Evolutionary conservation across 352 stramenopile species (phyloP), one percentile per base, ranked within the genome.

Genomic region (Peronospora farinosa): DNA sequence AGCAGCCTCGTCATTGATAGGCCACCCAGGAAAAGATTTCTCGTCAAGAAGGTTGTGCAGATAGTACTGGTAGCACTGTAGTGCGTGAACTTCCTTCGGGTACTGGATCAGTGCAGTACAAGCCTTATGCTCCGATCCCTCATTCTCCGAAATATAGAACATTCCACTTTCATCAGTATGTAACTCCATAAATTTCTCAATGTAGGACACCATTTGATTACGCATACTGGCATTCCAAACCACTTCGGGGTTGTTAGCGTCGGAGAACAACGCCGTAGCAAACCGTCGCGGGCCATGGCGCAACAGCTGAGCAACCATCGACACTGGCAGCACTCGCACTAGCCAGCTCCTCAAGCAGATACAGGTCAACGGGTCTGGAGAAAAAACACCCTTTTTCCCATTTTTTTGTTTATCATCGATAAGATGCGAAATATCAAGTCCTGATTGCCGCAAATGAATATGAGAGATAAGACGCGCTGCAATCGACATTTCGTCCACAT

Each of bases 31-130:
- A 51, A 90, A 94, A 32, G 78, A 70, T 44, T 88, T 78, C 42
- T 92, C 83, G 42, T 94, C 80, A 17, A 94, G 51, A 17, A 94
- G 55, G 46, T 94, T 94, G 60, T 91, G 77, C 16, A 94, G 49
- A 17, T 94, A 94, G 54, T 94, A 94, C 55, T 92, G 80, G 40
- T 94, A 90, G 56, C 78, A 89, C 56, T 94, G 83, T 8, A 94
- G 63, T 17, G 77, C 78, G 40, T 94, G 82, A 3, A 92, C 83
- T 70, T 94, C 75, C 27, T 78, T 70, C 30, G 83, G 83, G 42
- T 94, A 94, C 50, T 88, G 60, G 17, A 93, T 92, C 13, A 91
- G 45, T 21, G 83, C 67, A 39, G 88, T 80, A 39, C 76, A 89
- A 28, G 69, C 78, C 60, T 92, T 73, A 45, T 92, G 81, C n/a